These are phyloP conservation scores for Clarireedia hainanense DNA, from an alignment of 2,329 filamentous ascomycete genomes.

Conservation along the genomic window DNA sequence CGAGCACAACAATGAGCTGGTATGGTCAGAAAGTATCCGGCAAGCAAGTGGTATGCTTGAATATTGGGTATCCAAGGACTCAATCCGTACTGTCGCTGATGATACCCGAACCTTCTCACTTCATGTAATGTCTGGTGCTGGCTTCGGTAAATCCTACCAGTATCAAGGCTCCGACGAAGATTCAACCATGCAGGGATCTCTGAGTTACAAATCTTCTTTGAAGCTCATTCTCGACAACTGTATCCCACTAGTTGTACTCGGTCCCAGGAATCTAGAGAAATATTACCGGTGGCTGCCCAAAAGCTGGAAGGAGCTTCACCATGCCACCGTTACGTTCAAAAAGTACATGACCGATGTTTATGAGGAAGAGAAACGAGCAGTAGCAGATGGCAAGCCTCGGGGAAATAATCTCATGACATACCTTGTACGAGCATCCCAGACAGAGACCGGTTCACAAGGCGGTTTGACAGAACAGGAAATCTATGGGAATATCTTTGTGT, in stretches of 20 bases:
- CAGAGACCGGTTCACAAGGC: background rate
- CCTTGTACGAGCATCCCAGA: slow-evolving; percentile 1
- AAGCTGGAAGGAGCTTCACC: slow-evolving; percentile 3
- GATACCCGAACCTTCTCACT: slow-evolving; percentile 1
- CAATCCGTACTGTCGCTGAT: background rate
- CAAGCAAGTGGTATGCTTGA: slow-evolving; percentile 1
- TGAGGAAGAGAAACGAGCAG: slow-evolving; percentile 3
- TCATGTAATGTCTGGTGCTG: slow-evolving; percentile 6
- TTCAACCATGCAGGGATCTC: background rate
- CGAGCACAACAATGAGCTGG: background rate
- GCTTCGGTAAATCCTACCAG: slow-evolving; percentile 3
- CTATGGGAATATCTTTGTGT: slow-evolving; percentile 5
- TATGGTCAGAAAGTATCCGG: slow-evolving; percentile 3
- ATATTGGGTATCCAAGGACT: background rate
- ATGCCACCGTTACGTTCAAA: slow-evolving; percentile 2
- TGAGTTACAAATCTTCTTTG: background rate
- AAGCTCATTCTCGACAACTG: slow-evolving; percentile 6
- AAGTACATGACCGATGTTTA: slow-evolving; percentile 5
- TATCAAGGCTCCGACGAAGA: background rate
- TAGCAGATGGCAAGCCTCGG: background rate
- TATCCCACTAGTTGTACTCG: slow-evolving; percentile 1
- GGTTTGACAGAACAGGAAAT: slow-evolving; percentile 6
- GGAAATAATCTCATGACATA: slow-evolving; percentile 5
- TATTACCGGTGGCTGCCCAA: slow-evolving; percentile 3
- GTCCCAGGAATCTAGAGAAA: slow-evolving; percentile 3